Percentiles rank a stretch among this genome's conserved stretches.
Evolutionary conservation across 2,329 filamentous ascomycete genomes (phyloP).

Genomic region (Penicillium sp.): DNA sequence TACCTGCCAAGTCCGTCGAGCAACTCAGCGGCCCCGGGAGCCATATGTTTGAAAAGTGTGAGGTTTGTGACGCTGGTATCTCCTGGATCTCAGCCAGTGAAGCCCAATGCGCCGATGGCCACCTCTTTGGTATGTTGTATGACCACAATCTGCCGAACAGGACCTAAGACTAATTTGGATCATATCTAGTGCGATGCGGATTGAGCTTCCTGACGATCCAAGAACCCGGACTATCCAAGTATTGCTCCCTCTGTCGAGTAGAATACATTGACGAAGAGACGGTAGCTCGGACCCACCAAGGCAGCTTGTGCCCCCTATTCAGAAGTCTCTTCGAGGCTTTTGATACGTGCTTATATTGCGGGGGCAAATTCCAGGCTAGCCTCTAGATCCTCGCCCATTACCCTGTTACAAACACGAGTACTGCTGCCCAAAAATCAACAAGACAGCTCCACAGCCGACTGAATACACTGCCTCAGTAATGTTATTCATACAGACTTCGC

Average conservation of each 20-base stretch:
- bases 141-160: not conserved
- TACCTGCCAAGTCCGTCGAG: constrained; percentile 28
- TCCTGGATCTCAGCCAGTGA: constrained; percentile 49
- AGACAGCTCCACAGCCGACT: not conserved
- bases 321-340: constrained; percentile 32
- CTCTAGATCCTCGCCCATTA: constrained; percentile 6
- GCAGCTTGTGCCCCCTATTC: constrained; percentile 23
- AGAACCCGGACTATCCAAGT: constrained; percentile 55
- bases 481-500: not conserved
- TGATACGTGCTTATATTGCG: constrained; percentile 39
- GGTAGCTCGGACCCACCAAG: constrained; percentile 20
- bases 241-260: constrained; percentile 54
- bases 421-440: not conserved
- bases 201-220: constrained; percentile 59
- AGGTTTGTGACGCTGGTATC: constrained; percentile 53
- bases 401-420: not conserved
- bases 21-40: constrained; percentile 24
- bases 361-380: constrained; percentile 35
- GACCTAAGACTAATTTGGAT: constrained; percentile 8
- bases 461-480: not conserved
- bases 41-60: constrained; percentile 51
- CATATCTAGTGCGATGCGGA: constrained; percentile 50
- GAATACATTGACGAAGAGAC: constrained; percentile 52
- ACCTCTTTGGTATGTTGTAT: constrained; percentile 50
- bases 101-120: constrained; percentile 53